Evolutionary conservation across 148 eudicot species (phyloP), one percentile per base, ranked within the genome.

Genomic region (Drosera capensis): DNA sequence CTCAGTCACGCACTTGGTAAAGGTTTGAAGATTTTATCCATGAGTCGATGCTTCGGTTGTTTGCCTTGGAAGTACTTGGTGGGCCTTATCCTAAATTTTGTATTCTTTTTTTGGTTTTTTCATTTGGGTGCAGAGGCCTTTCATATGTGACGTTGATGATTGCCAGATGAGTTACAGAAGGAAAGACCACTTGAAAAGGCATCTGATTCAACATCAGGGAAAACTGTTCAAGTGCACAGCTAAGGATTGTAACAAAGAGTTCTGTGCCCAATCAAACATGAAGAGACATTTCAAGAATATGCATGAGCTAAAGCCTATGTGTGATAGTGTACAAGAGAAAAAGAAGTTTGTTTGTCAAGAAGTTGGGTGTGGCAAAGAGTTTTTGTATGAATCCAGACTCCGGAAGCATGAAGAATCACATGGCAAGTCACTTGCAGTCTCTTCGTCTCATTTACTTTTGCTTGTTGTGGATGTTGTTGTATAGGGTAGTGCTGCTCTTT

Each of bases 111-210:
- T n/a, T n/a, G n/a, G n/a, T n/a, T n/a, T n/a, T n/a, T 35, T 23
- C 54, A 0, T 55, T 37, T 2, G 48, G 21, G 54, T 54, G 53
- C 94, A 90, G 99, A 75, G 99, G 56, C 68, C 80, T 6, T 90
- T 85, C 63, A 40, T 40, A 8, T 90, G 99, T 48, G 74, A 80
- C 14, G 59, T 90, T 26, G 79, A 80, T 40, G 88, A 78, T 49
- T 90, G 99, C 51, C 55, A 62, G 36, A 61, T 74, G 11, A 71
- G 86, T 48, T 90, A 78, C 44, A 61, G 86, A 60, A 78, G 99
- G 62, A 85, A 81, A 58, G 95, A 90, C 45, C 99, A 90, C 66
- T 68, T 90, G 37, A 71, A 63, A 20, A 82, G 99, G 2, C 99
- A 90, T 46, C 43, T 81, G 52, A 62, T 73, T 43, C 74, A 63